A percentile compares a stretch with the other conserved stretches of the same genome.
These are phyloP conservation scores for Leishmania martiniquensis DNA, from an alignment of 208 protist species.

Conservation along the genomic window DNA sequence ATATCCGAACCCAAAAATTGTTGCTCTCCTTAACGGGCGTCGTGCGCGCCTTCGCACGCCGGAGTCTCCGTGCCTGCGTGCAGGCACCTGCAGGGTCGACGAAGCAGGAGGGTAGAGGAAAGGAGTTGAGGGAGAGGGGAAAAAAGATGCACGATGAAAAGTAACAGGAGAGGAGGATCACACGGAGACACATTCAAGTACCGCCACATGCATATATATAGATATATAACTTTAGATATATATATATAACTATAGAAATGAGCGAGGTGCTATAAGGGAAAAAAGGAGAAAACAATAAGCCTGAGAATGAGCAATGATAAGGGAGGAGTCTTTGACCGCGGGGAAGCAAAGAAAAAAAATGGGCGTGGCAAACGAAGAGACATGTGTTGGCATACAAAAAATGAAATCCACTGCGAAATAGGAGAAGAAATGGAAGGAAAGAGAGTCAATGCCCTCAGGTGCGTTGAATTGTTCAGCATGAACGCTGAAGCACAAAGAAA, in stretches of 20 bases:
- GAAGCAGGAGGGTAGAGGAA: background rate
- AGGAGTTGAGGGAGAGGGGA: background rate
- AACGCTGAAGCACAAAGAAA: too few relatives aligned
- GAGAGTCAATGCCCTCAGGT: background rate
- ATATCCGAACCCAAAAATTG: too few relatives aligned
- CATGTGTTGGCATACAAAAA: background rate
- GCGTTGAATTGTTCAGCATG: background rate
- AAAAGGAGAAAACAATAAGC: too few relatives aligned
- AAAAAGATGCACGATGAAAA: too few relatives aligned
- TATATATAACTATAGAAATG: background rate
- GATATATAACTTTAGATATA: background rate
- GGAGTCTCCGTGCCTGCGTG: background rate
- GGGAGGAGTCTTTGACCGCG: too few relatives aligned
- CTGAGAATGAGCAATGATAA: too few relatives aligned
- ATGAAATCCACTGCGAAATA: background rate
- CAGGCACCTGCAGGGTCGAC: background rate
- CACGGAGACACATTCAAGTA: background rate
- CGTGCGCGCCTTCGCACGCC: too few relatives aligned
- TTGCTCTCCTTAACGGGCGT: too few relatives aligned
- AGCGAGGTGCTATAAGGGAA: too few relatives aligned
- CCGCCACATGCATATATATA: background rate
- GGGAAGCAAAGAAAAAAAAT: background rate
- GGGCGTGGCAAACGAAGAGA: background rate
- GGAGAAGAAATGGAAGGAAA: background rate
- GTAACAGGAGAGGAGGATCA: too few relatives aligned